Conservation (phyloP, 2,329 filamentous ascomycete genomes). For the Alternaria longipes region DNA sequence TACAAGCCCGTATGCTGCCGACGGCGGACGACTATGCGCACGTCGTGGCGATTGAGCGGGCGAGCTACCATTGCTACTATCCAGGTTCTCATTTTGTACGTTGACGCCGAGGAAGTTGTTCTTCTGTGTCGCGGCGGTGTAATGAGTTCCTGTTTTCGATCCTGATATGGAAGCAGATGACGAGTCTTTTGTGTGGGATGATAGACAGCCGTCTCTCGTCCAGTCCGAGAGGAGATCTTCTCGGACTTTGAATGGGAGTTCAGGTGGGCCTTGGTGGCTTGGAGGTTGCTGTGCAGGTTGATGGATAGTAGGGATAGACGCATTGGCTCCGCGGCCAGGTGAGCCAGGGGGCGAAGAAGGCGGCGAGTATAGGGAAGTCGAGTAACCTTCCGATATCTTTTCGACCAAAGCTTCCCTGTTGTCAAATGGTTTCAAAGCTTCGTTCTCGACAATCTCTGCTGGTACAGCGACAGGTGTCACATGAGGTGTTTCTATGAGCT, state of each 20-base stretch:
- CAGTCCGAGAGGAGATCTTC: conserved; percentile 83
- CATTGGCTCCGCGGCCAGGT: conserved; percentile 70
- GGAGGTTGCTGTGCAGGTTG: conserved; percentile 37
- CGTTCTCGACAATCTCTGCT: conserved; percentile 38
- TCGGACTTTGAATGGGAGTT: conserved; percentile 72
- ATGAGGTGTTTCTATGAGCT: conserved; percentile 61
- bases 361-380: conserved; percentile 68
- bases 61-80: conserved; percentile 45
- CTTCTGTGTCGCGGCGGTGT: conserved; percentile 38
- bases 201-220: conserved; percentile 78
- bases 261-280: conserved; percentile 44
- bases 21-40: conserved; percentile 45
- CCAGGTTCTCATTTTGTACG: conserved; percentile 51
- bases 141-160: conserved; percentile 64
- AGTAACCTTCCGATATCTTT: conserved; percentile 76
- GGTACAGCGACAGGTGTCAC: conserved; percentile 35
- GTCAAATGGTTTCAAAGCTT: conserved; percentile 74
- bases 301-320: conserved; percentile 55
- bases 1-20: conserved; percentile 47
- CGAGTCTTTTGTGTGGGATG: conserved; percentile 71
- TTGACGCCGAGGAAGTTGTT: conserved; percentile 65
- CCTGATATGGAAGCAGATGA: conserved; percentile 79
- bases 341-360: conserved; percentile 75
- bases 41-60: conserved; percentile 44
- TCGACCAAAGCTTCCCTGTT: conserved; percentile 76